These are phyloP conservation scores for Arthroderma sp. DNA, from an alignment of 2,329 filamentous ascomycete species.

Conservation along the genomic window DNA sequence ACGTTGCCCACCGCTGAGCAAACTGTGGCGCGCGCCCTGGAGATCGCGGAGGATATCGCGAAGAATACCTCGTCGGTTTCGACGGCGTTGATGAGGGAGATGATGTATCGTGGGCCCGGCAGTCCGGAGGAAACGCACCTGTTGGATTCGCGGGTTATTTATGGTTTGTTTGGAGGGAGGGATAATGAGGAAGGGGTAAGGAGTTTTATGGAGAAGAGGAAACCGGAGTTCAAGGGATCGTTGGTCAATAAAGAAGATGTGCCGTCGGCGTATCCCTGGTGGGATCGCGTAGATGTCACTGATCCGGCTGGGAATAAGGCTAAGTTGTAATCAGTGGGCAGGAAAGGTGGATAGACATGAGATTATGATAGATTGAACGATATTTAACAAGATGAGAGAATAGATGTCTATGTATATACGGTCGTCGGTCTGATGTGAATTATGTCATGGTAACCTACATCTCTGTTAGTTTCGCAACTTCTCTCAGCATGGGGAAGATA, in stretches of 20 bases:
- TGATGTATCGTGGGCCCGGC: slow-evolving; percentile 46
- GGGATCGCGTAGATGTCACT: slow-evolving; percentile 41
- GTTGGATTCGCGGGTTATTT: slow-evolving; percentile 42
- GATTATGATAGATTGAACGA: not conserved
- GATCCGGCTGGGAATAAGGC: not conserved
- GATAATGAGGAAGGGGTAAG: slow-evolving; percentile 55
- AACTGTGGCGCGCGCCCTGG: slow-evolving; percentile 52
- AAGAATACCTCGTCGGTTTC: slow-evolving; percentile 52
- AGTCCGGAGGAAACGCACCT: slow-evolving; percentile 57
- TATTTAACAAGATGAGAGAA: not conserved
- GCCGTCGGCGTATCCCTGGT: slow-evolving; percentile 54
- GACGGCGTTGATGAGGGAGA: slow-evolving; percentile 54
- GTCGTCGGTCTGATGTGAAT: not conserved
- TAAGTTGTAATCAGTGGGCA: slow-evolving; percentile 1
- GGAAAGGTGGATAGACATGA: no score
- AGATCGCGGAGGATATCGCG: slow-evolving; percentile 53
- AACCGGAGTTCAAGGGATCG: slow-evolving; percentile 43
- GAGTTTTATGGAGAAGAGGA: slow-evolving; percentile 58
- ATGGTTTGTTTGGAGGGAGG: slow-evolving; percentile 30
- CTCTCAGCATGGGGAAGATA: not conserved
- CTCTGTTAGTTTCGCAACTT: not conserved
- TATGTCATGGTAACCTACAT: slow-evolving; percentile 17
- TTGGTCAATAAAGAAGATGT: slow-evolving; percentile 42
- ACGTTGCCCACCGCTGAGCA: slow-evolving; percentile 43
- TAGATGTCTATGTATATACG: not conserved